Conservation (phyloP, 2,329 filamentous ascomycete genomes). For the Diaporthe citriasiana region DNA sequence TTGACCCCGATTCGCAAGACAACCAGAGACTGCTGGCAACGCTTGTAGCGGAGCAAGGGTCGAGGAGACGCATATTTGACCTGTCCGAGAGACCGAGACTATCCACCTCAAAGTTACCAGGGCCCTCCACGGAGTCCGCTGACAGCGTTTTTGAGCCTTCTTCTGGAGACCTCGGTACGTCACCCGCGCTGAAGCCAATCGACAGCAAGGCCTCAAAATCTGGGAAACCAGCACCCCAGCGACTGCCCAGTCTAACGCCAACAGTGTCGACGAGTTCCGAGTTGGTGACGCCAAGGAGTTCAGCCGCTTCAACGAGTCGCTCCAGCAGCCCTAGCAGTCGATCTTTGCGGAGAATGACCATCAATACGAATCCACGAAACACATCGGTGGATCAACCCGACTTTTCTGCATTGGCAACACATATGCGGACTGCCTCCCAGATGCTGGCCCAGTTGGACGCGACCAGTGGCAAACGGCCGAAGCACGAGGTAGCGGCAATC, state of each 20-base stretch:
- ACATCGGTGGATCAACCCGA: constrained; percentile 78
- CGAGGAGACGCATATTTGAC: constrained; percentile 75
- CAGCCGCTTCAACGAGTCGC: constrained; percentile 76
- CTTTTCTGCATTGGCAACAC: constrained; percentile 85
- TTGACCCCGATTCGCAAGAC: constrained; percentile 80
- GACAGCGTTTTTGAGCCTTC: constrained; percentile 90
- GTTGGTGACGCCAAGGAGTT: constrained; percentile 74
- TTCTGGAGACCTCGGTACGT: constrained; percentile 82
- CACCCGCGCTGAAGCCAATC: constrained; percentile 74
- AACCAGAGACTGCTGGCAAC: constrained; percentile 76
- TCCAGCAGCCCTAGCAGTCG: constrained; percentile 75
- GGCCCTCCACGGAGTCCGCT: constrained; percentile 61
- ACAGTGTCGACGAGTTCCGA: constrained; percentile 73
- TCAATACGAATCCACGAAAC: constrained; percentile 66
- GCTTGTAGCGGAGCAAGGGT: constrained; percentile 70
- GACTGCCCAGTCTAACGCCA: constrained; percentile 73
- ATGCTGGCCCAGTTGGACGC: constrained; percentile 89
- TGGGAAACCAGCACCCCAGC: constrained; percentile 57
- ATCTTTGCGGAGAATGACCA: constrained; percentile 68
- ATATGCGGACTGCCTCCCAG: constrained; percentile 89
- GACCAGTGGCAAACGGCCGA: constrained; percentile 84
- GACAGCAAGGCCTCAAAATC: constrained; percentile 50
- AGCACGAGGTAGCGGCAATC: constrained; percentile 85
- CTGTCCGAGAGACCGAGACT: constrained; percentile 76
- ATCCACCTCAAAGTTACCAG: constrained; percentile 57